Evolutionary conservation across 164 flowering plant species (phyloP), one percentile per base, ranked within the genome.

Genomic region (Aristolochia contorta): DNA sequence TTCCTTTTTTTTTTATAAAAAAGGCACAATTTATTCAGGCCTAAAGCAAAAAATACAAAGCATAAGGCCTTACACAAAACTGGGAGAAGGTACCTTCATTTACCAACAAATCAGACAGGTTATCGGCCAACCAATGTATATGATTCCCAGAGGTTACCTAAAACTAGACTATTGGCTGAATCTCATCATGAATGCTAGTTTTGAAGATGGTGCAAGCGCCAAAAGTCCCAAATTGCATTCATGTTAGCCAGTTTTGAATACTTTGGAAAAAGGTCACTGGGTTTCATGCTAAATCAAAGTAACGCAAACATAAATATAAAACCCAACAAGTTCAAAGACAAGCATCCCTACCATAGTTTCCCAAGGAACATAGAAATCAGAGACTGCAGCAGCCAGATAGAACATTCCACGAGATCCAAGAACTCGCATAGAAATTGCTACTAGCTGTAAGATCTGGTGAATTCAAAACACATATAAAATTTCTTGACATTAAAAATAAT

Each of bases 311-410:
- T 1, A 49, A 27, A 16, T 0, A 47, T 2, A 57, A 7, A 18
- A 19, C 21, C 45, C 47, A 21, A 57, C 30, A 57, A 16, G 6
- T 14, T 27, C 27, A 49, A 8, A 8, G 2, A 12, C 21, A 18
- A 7, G 25, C 59, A 23, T 46, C 56, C 67, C 77, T 75, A 93
- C 99, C 97, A 93, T 86, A 76, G 75, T 78, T 57, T 85, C 77
- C 99, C 99, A 90, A 61, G 99, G 99, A 62, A 88, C 92, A 79
- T 93, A 93, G 64, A 90, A 93, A 62, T 90, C 99, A 37, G 99
- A 90, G 15, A 93, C 99, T 50, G 99, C 96, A 66, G 99, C 99
- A 15, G 97, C 99, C 69, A 93, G 89, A 80, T 85, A 93, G 66
- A 90, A 86, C 82, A 86, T 70, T 41, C 84, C 89, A 60, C 30